Percentiles rank a stretch among this genome's conserved stretches.
These are phyloP conservation scores for Ceratocystis lukuohia DNA, from an alignment of 2,329 filamentous ascomycete genomes.

Conservation along the genomic window DNA sequence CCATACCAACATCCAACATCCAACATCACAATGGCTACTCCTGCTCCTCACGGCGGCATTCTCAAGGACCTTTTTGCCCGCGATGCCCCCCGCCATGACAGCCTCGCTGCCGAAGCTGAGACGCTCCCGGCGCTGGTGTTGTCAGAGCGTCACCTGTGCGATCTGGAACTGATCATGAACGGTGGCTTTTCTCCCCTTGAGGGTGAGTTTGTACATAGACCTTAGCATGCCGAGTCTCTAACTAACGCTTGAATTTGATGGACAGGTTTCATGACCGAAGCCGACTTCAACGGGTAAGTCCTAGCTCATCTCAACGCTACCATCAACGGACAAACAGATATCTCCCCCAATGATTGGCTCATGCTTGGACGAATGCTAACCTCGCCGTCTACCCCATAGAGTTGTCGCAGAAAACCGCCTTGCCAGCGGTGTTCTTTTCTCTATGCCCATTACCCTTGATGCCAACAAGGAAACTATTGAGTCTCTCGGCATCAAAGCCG, in stretches of 20 bases:
- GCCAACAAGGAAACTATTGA: conserved; percentile 63
- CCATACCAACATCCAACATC: not conserved
- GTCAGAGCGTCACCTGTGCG: conserved; percentile 89
- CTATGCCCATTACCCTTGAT: conserved; percentile 93
- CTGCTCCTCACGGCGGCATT: conserved; percentile 68
- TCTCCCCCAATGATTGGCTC: not conserved
- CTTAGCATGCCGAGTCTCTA: not conserved
- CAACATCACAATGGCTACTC: conserved; percentile 44
- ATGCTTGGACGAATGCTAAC: not conserved
- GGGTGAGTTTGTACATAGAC: conserved; percentile 43
- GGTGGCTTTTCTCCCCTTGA: conserved; percentile 96
- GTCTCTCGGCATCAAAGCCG: conserved; percentile 60
- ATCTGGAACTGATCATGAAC: conserved; percentile 93
- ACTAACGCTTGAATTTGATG: not conserved
- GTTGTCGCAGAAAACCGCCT: conserved; percentile 84
- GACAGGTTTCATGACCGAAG: conserved; percentile 87
- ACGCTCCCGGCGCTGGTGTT: conserved; percentile 71
- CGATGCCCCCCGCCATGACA: conserved; percentile 67
- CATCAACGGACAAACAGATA: not conserved
- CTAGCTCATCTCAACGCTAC: not conserved
- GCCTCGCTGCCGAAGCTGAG: conserved; percentile 77
- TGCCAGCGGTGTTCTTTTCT: conserved; percentile 78
- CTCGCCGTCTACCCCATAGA: conserved; percentile 31
- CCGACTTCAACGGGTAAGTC: conserved; percentile 82
- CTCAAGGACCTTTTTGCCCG: conserved; percentile 96